Evolutionary conservation across 2,329 filamentous ascomycete genomes (phyloP).

Genomic region (Pyricularia grisea): DNA sequence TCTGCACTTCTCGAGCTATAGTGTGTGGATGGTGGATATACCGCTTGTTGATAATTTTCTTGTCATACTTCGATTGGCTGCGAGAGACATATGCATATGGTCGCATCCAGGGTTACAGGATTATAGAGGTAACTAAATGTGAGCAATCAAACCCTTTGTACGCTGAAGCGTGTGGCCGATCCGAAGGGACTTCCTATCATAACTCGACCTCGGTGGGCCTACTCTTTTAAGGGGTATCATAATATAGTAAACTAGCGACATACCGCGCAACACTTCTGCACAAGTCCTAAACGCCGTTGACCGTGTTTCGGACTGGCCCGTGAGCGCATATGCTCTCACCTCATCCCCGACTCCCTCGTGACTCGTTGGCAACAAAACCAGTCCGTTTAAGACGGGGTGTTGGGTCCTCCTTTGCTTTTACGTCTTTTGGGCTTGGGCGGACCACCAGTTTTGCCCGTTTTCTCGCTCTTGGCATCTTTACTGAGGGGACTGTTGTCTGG

Average conservation of each 20-base stretch:
- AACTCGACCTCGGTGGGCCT: neutral
- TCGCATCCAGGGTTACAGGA: neutral
- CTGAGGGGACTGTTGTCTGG: slow-evolving; percentile 27
- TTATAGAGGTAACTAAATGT: neutral
- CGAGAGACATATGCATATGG: neutral
- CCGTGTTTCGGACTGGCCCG: neutral
- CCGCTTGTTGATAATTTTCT: neutral
- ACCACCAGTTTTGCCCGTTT: slow-evolving; percentile 22
- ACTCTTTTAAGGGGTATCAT: slow-evolving; percentile 2
- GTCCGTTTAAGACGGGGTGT: slow-evolving; percentile 17
- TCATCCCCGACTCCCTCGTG: neutral
- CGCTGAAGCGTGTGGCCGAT: neutral
- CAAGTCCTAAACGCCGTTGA: neutral
- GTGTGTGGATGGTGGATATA: slow-evolving; percentile 6
- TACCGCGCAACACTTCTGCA: neutral
- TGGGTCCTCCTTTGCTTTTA: slow-evolving; percentile 32
- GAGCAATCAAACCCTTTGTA: neutral
- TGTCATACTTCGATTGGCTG: neutral
- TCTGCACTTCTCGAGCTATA: neutral
- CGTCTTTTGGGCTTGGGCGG: slow-evolving; percentile 33
- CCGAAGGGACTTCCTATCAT: neutral
- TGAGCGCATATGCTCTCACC: neutral
- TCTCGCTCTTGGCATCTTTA: slow-evolving; percentile 34
- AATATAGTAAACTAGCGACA: slow-evolving; percentile 1
- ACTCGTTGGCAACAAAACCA: neutral